Evolutionary conservation across 768 basidiomycete genomes (phyloP), one percentile per base, ranked within the genome.

Genomic region (Clavaria fumosa): DNA sequence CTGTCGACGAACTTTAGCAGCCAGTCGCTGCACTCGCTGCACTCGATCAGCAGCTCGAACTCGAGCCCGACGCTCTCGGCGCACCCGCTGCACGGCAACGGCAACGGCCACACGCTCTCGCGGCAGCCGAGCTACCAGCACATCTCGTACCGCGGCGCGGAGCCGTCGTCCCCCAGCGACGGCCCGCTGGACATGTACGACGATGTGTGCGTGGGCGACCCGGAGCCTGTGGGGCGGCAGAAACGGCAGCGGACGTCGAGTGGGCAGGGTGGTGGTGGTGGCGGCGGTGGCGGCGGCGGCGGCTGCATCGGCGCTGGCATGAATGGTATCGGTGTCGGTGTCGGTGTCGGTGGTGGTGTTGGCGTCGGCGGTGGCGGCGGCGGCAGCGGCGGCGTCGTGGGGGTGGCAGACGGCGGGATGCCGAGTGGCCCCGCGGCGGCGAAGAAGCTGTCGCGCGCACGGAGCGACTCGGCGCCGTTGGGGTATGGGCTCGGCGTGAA

Each of bases 401-500:
- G 47, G 7, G 35, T 45, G 17, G 46, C 45, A 1, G 45, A 41
- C 27, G 49, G 43, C n/a, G n/a, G n/a, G n/a, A n/a, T n/a, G n/a
- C n/a, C n/a, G n/a, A n/a, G n/a, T n/a, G n/a, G n/a, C n/a, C n/a
- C 19, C 20, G 41, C 18, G 37, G 39, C 34, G 57, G 9, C 26
- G 42, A 65, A 66, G 54, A 65, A 63, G 51, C 50, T 61, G 34
- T 61, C 65, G 36, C 63, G 77, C n/a, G 75, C 75, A 22, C 56
- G 77, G 48, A 78, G 75, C 47, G 77, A 80, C 48, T 72, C 70
- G 22, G 72, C 78, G 12, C 78, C 78, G 26, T 54, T 80, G 23
- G 75, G 75, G 30, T 74, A 75, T 48, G 66, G 53, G 33, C 47
- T 54, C 44, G 37, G 51, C 34, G 46, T 50, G 31, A 40, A 46